phyloP scores from a whole-genome alignment of 2,329 filamentous ascomycete species.

The Chrysoporthe austroafricana region DNA sequence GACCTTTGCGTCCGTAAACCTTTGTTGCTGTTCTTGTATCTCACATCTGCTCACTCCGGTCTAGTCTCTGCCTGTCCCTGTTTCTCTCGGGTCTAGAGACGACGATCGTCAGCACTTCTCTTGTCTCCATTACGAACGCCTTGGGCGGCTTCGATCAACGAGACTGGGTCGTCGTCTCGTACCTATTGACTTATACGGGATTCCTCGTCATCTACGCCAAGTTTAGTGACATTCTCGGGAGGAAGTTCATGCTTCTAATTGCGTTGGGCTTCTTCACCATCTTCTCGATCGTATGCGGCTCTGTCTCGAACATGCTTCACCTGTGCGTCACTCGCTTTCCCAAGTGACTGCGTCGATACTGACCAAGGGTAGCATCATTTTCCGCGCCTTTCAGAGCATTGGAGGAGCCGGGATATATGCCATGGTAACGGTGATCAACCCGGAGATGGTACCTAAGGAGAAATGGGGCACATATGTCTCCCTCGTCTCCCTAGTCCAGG shows the following conservation, averaged over 20 bases:
- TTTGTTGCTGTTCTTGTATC: conserved; percentile 21
- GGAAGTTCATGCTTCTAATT: conserved; percentile 42
- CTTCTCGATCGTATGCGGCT: conserved; percentile 46
- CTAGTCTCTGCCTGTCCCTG: conserved; percentile 33
- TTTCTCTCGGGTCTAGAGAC: conserved; percentile 52
- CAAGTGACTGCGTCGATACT: not conserved
- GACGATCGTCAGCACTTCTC: conserved; percentile 55
- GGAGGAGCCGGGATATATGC: conserved; percentile 53
- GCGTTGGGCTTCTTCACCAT: conserved; percentile 41
- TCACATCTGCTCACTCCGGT: not conserved
- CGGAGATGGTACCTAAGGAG: conserved; percentile 41
- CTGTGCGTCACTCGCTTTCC: conserved; percentile 33
- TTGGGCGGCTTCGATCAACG: conserved; percentile 42
- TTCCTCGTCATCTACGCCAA: conserved; percentile 49
- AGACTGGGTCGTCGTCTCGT: conserved; percentile 53
- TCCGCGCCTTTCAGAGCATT: conserved; percentile 47
- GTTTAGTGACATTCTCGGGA: conserved; percentile 50
- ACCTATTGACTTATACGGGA: conserved; percentile 53
- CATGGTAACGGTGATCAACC: conserved; percentile 43
- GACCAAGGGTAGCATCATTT: conserved; percentile 37
- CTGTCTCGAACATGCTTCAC: conserved; percentile 37
- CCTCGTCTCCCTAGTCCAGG: conserved; percentile 44
- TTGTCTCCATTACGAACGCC: conserved; percentile 48
- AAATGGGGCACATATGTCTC: conserved; percentile 40
- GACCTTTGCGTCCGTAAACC: not conserved